phyloP scores from a whole-genome alignment of 441 rosid species.

The California macrophylla region DNA sequence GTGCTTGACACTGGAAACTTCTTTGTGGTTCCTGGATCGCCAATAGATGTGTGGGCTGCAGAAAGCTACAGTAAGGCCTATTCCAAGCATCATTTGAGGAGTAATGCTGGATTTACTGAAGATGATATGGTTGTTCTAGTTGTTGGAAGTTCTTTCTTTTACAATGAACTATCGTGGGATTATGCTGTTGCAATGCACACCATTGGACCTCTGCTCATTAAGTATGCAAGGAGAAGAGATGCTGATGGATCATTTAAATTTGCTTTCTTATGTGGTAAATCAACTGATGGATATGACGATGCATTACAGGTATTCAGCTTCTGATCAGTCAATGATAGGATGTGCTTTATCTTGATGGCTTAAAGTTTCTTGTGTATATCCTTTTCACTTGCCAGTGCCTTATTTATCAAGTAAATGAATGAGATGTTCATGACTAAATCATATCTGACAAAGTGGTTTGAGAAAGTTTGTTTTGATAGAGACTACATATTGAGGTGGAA shows the following conservation, averaged over 20 bases:
- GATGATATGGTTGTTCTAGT: constrained; percentile 72
- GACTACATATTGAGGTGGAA: neutral
- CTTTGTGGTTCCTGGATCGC: constrained; percentile 88
- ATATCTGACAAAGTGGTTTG: neutral
- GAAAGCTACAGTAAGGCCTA: constrained; percentile 56
- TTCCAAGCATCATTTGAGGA: constrained; percentile 52
- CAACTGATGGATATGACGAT: constrained; percentile 53
- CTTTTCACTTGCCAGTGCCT: neutral
- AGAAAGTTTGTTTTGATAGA: neutral
- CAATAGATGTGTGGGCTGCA: constrained; percentile 85
- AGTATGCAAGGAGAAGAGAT: constrained; percentile 64
- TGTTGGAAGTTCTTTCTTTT: constrained; percentile 80
- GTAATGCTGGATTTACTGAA: constrained; percentile 41
- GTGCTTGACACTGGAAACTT: constrained; percentile 94
- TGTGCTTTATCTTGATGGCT: neutral
- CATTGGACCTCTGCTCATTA: constrained; percentile 64
- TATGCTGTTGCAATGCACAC: constrained; percentile 71
- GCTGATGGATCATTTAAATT: constrained; percentile 54
- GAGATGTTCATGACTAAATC: neutral
- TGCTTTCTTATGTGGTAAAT: constrained; percentile 75
- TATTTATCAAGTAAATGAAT: neutral
- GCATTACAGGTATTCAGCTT: constrained; percentile 58
- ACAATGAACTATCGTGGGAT: constrained; percentile 75
- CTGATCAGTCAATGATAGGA: constrained; percentile 15
- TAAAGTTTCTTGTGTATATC: constrained; percentile 8